Evolutionary conservation across 2,329 filamentous ascomycete genomes (phyloP).

Genomic region (Rhinocladiella mackenziei): DNA sequence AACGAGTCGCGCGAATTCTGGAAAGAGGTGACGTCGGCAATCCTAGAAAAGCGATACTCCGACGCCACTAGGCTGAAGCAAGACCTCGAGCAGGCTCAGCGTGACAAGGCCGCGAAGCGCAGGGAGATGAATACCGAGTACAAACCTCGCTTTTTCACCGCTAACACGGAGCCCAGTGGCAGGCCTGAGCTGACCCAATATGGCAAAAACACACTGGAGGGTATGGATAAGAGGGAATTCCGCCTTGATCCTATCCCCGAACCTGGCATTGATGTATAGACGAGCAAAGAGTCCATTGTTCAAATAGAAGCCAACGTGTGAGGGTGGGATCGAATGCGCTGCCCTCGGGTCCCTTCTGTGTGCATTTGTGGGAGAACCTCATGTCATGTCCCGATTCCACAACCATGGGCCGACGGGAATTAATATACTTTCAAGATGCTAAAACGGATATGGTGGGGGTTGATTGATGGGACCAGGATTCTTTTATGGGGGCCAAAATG

Average conservation of each 20-base stretch:
- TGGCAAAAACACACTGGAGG: conserved; percentile 55
- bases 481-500: no score
- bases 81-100: conserved; percentile 85
- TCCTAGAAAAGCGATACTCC: conserved; percentile 74
- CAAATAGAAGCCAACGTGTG: no score
- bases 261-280: conserved; percentile 13
- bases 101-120: conserved; percentile 76
- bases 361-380: no score
- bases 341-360: no score
- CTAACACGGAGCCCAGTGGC: conserved; percentile 56
- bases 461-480: no score
- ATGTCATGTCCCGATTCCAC: no score
- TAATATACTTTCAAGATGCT: no score
- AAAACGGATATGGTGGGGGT: no score
- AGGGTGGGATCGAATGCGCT: no score
- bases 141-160: conserved; percentile 82
- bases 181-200: conserved; percentile 61
- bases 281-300: no score
- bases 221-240: conserved; percentile 44
- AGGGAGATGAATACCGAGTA: conserved; percentile 67
- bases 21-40: conserved; percentile 81
- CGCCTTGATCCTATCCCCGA: conserved; percentile 22
- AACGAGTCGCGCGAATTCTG: conserved; percentile 90
- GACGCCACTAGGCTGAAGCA: conserved; percentile 83
- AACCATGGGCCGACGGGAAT: no score